These are phyloP conservation scores for Biancaea sappan DNA, from an alignment of 306 rosid species.

Conservation along the genomic window DNA sequence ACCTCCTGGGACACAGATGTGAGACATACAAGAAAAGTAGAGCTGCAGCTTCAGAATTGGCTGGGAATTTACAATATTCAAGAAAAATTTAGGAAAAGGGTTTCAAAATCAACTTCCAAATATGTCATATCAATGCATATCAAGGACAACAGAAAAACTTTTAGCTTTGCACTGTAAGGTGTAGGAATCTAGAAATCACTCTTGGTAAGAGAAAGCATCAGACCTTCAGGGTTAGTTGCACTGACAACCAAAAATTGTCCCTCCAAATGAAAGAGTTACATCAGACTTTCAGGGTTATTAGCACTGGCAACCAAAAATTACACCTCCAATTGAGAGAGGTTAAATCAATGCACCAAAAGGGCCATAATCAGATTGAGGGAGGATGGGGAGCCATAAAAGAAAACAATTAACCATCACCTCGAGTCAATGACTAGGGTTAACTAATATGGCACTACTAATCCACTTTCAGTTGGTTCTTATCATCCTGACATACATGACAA, in stretches of 20 bases:
- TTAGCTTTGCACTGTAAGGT: background rate
- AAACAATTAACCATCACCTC: background rate
- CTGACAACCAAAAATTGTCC: background rate
- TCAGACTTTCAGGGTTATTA: background rate
- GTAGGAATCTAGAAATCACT: background rate
- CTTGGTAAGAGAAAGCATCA: background rate
- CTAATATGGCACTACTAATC: background rate
- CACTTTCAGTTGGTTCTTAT: background rate
- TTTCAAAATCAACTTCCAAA: conserved; percentile 8
- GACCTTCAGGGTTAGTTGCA: background rate
- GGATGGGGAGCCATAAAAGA: background rate
- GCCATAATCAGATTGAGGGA: background rate
- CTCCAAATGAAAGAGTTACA: too few relatives aligned
- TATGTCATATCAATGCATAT: background rate
- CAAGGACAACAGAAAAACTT: background rate
- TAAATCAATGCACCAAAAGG: conserved; percentile 1
- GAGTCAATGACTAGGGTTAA: background rate
- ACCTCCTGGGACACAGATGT: conserved; percentile 1
- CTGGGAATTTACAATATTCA: conserved; percentile 2
- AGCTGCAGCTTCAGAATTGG: conserved; percentile 17
- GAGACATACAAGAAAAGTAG: conserved; percentile 7
- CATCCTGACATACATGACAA: background rate
- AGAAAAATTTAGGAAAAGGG: background rate
- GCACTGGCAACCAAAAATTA: background rate
- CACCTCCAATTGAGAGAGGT: background rate